Evolutionary conservation across 2,329 filamentous ascomycete genomes (phyloP).

Genomic region (Nemania sp.): DNA sequence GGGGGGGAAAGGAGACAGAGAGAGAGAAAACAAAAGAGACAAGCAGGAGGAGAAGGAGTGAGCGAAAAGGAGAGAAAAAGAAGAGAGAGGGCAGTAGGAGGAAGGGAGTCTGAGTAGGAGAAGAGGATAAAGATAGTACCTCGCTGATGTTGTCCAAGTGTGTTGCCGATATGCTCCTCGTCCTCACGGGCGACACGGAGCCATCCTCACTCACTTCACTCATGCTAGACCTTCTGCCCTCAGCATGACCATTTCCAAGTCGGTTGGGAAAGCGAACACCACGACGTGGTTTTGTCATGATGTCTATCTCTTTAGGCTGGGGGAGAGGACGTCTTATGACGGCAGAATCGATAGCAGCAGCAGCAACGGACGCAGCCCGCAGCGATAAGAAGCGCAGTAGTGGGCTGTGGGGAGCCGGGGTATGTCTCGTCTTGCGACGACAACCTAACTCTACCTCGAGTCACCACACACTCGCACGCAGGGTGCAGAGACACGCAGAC

Average conservation of each 20-base stretch:
- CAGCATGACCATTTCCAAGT: slow-evolving; percentile 51
- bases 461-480: not conserved
- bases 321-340: too few relatives aligned
- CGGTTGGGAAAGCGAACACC: slow-evolving; percentile 61
- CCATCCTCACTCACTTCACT: slow-evolving; percentile 69
- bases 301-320: too few relatives aligned
- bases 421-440: too few relatives aligned
- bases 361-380: too few relatives aligned
- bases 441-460: too few relatives aligned
- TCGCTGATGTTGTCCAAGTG: slow-evolving; percentile 47
- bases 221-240: slow-evolving; percentile 70
- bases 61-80: not conserved
- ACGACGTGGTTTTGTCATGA: slow-evolving; percentile 48
- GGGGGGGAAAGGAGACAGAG: too few relatives aligned
- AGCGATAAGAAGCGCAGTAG: too few relatives aligned
- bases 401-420: too few relatives aligned
- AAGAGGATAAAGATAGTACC: slow-evolving; percentile 24
- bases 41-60: not conserved
- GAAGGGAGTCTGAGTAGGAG: too few relatives aligned
- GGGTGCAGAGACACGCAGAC: not conserved
- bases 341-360: too few relatives aligned
- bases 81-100: not conserved
- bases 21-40: not conserved
- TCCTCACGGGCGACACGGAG: slow-evolving; percentile 45
- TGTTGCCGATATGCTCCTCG: slow-evolving; percentile 33